Percentiles rank a stretch among this genome's conserved stretches.
Conservation (phyloP, 1,284 basidiomycete species). For the Rhodotorula sp. region DNA sequence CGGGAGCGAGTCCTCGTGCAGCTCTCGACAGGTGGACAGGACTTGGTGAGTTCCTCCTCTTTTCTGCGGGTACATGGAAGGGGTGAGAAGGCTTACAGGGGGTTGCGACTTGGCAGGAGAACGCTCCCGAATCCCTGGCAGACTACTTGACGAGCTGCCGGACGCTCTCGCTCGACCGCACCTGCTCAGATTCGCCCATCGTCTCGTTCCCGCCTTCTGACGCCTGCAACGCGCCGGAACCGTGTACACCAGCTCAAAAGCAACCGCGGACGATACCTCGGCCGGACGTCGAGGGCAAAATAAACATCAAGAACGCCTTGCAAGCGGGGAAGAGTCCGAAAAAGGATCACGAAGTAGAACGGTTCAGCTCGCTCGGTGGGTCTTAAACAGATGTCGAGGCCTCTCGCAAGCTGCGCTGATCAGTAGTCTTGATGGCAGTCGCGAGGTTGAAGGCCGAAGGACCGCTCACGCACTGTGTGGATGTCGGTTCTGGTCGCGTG, state of each 20-base stretch:
- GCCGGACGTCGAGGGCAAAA: not conserved
- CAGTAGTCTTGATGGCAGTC: not conserved
- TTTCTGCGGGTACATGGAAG: not conserved
- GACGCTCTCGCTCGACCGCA: conserved; percentile 29
- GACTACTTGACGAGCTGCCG: conserved; percentile 13
- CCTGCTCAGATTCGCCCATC: conserved; percentile 24
- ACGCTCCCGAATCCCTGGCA: conserved; percentile 9
- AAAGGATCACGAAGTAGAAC: conserved; percentile 35
- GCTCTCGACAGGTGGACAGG: conserved; percentile 4
- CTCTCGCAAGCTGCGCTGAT: not conserved
- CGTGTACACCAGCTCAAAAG: not conserved
- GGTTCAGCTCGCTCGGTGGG: conserved; percentile 15
- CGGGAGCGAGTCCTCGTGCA: conserved; percentile 2
- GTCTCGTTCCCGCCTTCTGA: conserved; percentile 13
- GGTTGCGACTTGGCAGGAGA: conserved; percentile 2
- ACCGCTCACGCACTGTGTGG: conserved; percentile 22
- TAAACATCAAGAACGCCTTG: conserved; percentile 15
- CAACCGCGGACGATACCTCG: not conserved
- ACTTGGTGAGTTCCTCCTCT: not conserved
- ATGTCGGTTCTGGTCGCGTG: conserved; percentile 39
- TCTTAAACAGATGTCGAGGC: not conserved
- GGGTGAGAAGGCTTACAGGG: too few species aligned
- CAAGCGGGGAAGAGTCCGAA: conserved; percentile 31
- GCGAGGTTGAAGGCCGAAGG: conserved; percentile 7
- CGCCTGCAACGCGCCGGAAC: not conserved